These are phyloP conservation scores for Cucurbita pepo DNA, from an alignment of 306 rosid species.

Conservation along the genomic window DNA sequence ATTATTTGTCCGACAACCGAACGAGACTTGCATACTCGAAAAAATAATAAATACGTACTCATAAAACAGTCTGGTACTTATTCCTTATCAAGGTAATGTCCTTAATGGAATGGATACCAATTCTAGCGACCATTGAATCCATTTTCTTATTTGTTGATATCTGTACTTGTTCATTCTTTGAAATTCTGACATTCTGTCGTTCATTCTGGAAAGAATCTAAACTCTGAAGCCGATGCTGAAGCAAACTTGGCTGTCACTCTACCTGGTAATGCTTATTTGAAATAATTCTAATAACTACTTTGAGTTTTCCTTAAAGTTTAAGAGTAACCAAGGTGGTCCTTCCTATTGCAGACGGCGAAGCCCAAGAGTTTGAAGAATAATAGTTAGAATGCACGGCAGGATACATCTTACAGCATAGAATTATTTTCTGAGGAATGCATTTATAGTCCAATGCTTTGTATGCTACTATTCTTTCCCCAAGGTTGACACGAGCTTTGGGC, in stretches of 20 bases:
- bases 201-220: conserved; percentile 31
- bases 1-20: too few species aligned
- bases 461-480: background rate
- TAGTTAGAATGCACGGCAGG: conserved; percentile 9
- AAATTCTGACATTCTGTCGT: conserved; percentile 14
- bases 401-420: background rate
- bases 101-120: background rate
- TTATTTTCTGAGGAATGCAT: background rate
- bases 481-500: background rate
- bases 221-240: conserved; percentile 82
- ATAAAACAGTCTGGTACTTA: background rate
- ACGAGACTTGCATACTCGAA: too few species aligned
- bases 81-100: background rate
- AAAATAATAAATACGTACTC: too few species aligned
- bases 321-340: conserved; percentile 7
- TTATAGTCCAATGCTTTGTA: background rate
- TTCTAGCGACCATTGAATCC: background rate
- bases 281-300: conserved; percentile 1
- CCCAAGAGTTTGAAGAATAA: conserved; percentile 20
- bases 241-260: conserved; percentile 69
- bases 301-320: background rate
- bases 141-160: background rate
- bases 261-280: conserved; percentile 35
- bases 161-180: background rate
- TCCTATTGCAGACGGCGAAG: conserved; percentile 51